Conservation (phyloP, 306 rosid genomes). For the Cucurbita pepo region DNA sequence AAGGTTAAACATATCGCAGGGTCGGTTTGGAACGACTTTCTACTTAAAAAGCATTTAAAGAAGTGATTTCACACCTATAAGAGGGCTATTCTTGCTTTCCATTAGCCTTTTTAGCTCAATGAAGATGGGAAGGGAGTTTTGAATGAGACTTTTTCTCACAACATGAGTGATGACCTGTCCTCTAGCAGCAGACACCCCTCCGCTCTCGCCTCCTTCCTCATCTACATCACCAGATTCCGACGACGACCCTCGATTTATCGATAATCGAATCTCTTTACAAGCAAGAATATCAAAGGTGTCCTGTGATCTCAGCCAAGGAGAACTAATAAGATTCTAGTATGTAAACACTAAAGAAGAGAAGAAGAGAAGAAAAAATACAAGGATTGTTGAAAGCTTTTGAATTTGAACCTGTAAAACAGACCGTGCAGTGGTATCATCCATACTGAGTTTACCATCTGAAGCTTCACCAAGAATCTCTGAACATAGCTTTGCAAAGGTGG, state of each 20-base stretch:
- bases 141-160: conserved; percentile 64
- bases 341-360: neutral
- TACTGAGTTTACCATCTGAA: conserved; percentile 67
- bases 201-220: conserved; percentile 56
- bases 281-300: conserved; percentile 67
- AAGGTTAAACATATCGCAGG: neutral
- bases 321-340: neutral
- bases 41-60: no score
- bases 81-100: conserved; percentile 85
- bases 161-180: conserved; percentile 70
- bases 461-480: conserved; percentile 88
- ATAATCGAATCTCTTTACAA: conserved; percentile 77
- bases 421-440: conserved; percentile 56
- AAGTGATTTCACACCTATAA: conserved; percentile 8
- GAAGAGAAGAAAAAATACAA: neutral
- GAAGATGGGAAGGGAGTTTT: conserved; percentile 79
- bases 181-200: conserved; percentile 47
- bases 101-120: conserved; percentile 70
- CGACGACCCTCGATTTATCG: conserved; percentile 32
- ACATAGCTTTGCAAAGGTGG: conserved; percentile 81
- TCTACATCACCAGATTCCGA: conserved; percentile 56
- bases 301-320: conserved; percentile 21
- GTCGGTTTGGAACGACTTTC: no score
- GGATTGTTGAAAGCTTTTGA: neutral
- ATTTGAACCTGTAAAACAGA: conserved; percentile 71